A percentile compares a stretch with the other conserved stretches of the same genome.
phyloP scores from a whole-genome alignment of 441 rosid species.

The Arabidopsis hybrid region DNA sequence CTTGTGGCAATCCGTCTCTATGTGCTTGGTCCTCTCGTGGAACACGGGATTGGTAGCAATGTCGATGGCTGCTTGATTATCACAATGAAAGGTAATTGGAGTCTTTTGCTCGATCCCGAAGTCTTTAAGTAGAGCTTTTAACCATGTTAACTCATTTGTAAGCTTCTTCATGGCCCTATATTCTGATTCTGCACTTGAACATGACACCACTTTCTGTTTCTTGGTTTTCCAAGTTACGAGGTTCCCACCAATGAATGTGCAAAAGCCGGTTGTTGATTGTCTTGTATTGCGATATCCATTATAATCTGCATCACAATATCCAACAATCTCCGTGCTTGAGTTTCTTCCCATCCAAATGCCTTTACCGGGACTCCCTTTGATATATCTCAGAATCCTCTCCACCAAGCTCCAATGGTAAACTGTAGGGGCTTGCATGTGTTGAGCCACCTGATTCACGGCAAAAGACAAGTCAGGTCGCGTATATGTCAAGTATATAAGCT shows the following conservation, averaged over 20 bases:
- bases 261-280: background rate
- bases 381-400: background rate
- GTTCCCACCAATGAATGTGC: background rate
- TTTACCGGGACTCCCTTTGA: background rate
- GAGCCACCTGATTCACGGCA: background rate
- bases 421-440: background rate
- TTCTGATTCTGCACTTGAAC: too few species aligned
- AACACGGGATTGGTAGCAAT: too few species aligned
- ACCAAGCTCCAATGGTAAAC: background rate
- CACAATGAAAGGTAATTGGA: too few species aligned
- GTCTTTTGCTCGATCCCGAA: too few species aligned
- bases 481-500: background rate
- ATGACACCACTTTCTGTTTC: too few species aligned
- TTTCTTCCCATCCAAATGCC: background rate
- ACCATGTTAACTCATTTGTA: too few species aligned
- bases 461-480: background rate
- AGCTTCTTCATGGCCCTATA: too few species aligned
- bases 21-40: too few species aligned
- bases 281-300: background rate
- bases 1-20: too few species aligned
- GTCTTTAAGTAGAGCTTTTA: too few species aligned
- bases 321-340: accelerated
- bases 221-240: background rate
- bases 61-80: too few species aligned
- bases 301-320: background rate